Evolutionary conservation across 176 grass and related monocot genomes (phyloP), one percentile per base, ranked within the genome.

Genomic region (Musa beccarii): DNA sequence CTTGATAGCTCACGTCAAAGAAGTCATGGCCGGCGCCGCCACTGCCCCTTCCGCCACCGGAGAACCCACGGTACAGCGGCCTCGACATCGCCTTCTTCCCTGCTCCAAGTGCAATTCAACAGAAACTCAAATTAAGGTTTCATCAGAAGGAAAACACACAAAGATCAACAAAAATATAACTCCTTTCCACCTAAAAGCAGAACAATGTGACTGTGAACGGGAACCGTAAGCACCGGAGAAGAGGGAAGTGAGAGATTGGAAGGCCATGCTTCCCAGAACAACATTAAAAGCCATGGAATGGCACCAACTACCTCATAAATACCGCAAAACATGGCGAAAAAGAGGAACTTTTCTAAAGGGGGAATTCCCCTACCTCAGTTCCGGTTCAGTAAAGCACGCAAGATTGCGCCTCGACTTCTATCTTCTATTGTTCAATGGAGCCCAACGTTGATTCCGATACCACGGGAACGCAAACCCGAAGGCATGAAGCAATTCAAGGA

Each of bases 21-120:
- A 2, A 22, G 50, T 83, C 77, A 61, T 77, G 59, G 16, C 52
- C 87, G 75, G 13, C n/a, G 49, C 49, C 29, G 57, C 69, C 54
- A 49, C 69, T 21, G 69, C 8, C 17, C 21, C 69, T 61, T 70
- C 68, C 78, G 2, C 86, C 80, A 19, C 90, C 88, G 66, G 90
- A 98, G 28, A 74, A 71, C 10, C 95, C 95, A 24, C 95, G 79
- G 73, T 99, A 89, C 26, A 94, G 95, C 72, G 95, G 76, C 68
- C 90, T 87, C 75, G 95, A 87, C 95, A 99, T 92, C 22, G 43
- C 34, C 69, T 73, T 64, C 57, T 13, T 13, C 54, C 56, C 79
- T 64, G 34, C 22, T 22, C 57, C 10, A 63, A 54, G 25, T 23
- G 56, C 49, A 65, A 53, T 54, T 63, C 43, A 80, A 23, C 51